These are phyloP conservation scores for Kingdonia uniflora DNA, from an alignment of 164 flowering plant genomes.

Conservation along the genomic window DNA sequence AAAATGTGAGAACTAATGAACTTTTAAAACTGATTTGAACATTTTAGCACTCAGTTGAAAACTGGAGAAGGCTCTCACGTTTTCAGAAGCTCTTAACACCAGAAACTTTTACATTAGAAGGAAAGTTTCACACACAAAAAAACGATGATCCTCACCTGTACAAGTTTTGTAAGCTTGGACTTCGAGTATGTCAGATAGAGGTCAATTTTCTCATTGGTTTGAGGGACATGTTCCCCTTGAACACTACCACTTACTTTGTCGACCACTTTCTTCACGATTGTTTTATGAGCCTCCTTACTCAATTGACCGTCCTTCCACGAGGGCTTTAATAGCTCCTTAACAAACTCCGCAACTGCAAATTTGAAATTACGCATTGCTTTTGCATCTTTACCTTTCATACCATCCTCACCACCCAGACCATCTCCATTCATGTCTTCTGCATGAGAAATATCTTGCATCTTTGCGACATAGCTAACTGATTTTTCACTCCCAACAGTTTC, in stretches of 20 bases:
- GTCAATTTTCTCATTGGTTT: conserved; percentile 70
- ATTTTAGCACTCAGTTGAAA: no score
- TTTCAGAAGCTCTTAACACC: no score
- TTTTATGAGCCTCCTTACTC: conserved; percentile 77
- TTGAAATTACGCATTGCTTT: conserved; percentile 61
- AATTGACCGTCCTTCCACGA: conserved; percentile 89
- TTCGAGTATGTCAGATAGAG: conserved; percentile 62
- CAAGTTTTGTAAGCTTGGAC: conserved; percentile 73
- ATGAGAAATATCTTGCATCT: conserved; percentile 18
- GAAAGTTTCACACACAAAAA: not conserved
- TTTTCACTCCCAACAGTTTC: conserved; percentile 10
- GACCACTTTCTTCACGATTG: conserved; percentile 82
- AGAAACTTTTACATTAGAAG: no score
- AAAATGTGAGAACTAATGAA: no score
- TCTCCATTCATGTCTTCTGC: conserved; percentile 22
- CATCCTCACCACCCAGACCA: conserved; percentile 18
- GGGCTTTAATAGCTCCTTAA: conserved; percentile 83
- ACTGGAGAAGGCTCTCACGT: no score
- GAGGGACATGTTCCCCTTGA: conserved; percentile 52
- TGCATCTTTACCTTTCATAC: conserved; percentile 39
- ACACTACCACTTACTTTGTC: conserved; percentile 66
- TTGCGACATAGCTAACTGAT: conserved; percentile 7
- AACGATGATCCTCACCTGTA: conserved; percentile 41
- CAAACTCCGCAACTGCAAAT: conserved; percentile 65
- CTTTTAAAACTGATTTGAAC: no score